phyloP scores from a whole-genome alignment of 495 filamentous ascomycete species.

The Penicillium argentinense region DNA sequence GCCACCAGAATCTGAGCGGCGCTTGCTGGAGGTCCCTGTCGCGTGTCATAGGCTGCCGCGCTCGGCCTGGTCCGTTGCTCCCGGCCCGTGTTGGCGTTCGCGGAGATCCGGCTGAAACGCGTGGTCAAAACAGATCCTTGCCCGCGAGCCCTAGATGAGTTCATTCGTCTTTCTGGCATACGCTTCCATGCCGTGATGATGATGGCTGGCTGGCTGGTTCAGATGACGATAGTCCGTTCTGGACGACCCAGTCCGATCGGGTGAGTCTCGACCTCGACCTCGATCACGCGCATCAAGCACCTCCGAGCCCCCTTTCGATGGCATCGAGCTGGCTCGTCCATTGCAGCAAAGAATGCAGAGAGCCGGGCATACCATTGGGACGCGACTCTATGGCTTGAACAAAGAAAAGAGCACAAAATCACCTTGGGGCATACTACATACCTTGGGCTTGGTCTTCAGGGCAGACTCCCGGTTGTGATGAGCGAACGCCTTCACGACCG shows the following conservation, averaged over 20 bases:
- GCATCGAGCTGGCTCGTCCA: not conserved
- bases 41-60: not conserved
- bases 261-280: too few relatives aligned
- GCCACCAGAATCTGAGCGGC: too few relatives aligned
- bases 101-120: not conserved
- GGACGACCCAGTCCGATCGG: too few relatives aligned
- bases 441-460: conserved; percentile 84
- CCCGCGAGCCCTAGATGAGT: too few relatives aligned
- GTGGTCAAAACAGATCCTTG: too few relatives aligned
- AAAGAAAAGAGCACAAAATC: conserved; percentile 1
- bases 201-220: too few relatives aligned
- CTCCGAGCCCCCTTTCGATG: not conserved
- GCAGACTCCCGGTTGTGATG: conserved; percentile 66
- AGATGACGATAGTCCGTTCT: too few relatives aligned
- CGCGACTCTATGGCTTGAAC: not conserved
- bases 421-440: too few relatives aligned
- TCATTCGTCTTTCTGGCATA: too few relatives aligned
- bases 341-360: not conserved
- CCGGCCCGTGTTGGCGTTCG: conserved; percentile 1
- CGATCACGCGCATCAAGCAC: too few relatives aligned
- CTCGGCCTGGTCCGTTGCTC: not conserved
- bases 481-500: conserved; percentile 67
- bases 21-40: too few relatives aligned
- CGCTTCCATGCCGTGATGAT: too few relatives aligned
- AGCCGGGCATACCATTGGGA: not conserved